Percentiles rank a stretch among this genome's conserved stretches.
These are phyloP conservation scores for Penstemon newberryi DNA, from an alignment of 257 asterid species.

Conservation along the genomic window DNA sequence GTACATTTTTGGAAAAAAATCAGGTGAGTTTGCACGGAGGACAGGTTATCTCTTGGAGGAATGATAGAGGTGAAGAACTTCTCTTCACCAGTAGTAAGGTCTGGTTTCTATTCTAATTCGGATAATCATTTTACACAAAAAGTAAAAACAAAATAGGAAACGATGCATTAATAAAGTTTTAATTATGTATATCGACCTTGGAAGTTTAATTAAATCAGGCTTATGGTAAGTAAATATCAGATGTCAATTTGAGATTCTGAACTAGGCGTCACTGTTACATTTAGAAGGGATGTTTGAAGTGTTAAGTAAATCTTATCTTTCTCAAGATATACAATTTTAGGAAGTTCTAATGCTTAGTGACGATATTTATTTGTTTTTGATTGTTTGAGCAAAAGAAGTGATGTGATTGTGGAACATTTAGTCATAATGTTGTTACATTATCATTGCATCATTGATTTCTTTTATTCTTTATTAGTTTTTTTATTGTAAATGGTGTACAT, in stretches of 20 bases:
- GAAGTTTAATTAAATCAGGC: conserved; percentile 7
- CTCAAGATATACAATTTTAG: neutral
- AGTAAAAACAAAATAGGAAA: neutral
- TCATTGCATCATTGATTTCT: neutral
- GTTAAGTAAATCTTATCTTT: neutral
- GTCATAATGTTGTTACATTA: no score
- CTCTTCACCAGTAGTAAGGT: conserved; percentile 93
- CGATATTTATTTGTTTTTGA: no score
- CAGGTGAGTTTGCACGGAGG: conserved; percentile 95
- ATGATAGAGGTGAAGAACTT: conserved; percentile 87
- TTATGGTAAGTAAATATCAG: conserved; percentile 10
- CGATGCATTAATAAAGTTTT: neutral
- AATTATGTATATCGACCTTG: neutral
- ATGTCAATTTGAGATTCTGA: neutral
- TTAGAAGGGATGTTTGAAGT: neutral
- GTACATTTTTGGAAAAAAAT: conserved; percentile 18
- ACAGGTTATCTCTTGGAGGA: conserved; percentile 91
- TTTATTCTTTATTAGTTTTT: neutral
- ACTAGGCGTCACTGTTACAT: neutral
- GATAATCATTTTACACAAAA: neutral
- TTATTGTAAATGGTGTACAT: neutral
- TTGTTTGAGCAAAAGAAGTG: no score
- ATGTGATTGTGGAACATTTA: no score
- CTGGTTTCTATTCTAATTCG: conserved; percentile 23
- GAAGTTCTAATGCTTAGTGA: no score